A percentile compares a stretch with the other conserved stretches of the same genome.
phyloP scores from a whole-genome alignment of 2,329 filamentous ascomycete genomes.

The Didymella sp. region DNA sequence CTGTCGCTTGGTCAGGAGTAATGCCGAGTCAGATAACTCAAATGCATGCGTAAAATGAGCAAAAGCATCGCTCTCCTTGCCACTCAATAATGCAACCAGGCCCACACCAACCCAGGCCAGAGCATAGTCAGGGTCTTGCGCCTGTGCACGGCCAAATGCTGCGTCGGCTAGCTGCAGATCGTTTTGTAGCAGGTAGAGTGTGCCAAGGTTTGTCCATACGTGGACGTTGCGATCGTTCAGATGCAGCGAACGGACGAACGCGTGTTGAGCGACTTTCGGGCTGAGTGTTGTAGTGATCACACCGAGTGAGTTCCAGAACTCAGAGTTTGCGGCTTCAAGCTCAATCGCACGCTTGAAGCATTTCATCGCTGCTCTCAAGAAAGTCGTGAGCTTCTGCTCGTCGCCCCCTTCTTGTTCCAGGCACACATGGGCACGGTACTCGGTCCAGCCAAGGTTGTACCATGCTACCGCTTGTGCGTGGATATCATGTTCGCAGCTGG shows the following conservation, averaged over 20 bases:
- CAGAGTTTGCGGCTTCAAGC: conserved; percentile 88
- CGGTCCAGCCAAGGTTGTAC: conserved; percentile 96
- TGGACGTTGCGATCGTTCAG: conserved; percentile 85
- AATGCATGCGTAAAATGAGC: conserved; percentile 92
- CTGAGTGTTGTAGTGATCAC: conserved; percentile 88
- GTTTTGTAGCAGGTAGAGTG: conserved; percentile 82
- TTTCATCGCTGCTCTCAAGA: conserved; percentile 80
- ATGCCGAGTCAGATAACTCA: conserved; percentile 83
- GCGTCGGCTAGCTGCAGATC: conserved; percentile 88
- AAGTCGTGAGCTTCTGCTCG: conserved; percentile 63
- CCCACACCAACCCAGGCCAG: conserved; percentile 95
- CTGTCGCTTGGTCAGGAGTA: conserved; percentile 74
- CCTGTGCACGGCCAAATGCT: conserved; percentile 88
- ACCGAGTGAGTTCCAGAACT: conserved; percentile 97
- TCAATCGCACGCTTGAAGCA: conserved; percentile 97
- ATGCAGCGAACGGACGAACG: conserved; percentile 90
- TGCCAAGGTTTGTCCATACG: conserved; percentile 89
- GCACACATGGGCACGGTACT: conserved; percentile 79
- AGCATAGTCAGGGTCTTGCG: conserved; percentile 90
- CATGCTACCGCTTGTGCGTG: conserved; percentile 95
- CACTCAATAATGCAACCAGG: conserved; percentile 78
- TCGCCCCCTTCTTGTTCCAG: conserved; percentile 55
- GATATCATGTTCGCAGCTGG: conserved; percentile 72
- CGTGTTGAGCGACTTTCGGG: conserved; percentile 87
- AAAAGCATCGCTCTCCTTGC: conserved; percentile 77